Base-by-base conservation (phyloP, 2,329 filamentous ascomycete genomes). In the Ascochyta fabae region DNA sequence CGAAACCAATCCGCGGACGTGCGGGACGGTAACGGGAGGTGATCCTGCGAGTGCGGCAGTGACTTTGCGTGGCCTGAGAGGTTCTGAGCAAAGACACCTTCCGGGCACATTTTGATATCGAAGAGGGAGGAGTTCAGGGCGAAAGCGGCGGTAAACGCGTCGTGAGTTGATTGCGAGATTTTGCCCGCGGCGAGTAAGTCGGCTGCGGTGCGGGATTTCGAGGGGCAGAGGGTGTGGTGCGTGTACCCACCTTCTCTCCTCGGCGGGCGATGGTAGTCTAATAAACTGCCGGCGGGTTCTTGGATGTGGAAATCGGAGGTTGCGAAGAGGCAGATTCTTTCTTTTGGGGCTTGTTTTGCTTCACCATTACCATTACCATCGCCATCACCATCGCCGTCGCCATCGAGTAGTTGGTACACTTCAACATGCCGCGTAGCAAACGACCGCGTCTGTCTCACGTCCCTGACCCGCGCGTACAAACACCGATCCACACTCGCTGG, bases 361-460 rank as follows among this genome's bases (percentile, higher is more conserved):
- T 19, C 2, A 2, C 19, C 16, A 16, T 16, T 16, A 16, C 16
- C 16, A 16, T 16, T 16, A 3, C 64, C 55, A 9, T 76, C 77
- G 44, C 77, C 68, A 0, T 75, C 64, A 8, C 16, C 16, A 16
- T 16, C 16, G 2, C 16, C 16, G 2, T 16, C 51, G 24, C 81
- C 74, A 0, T 75, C 64, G 10, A 50, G 53, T 16, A 73, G 73
- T 52, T 84, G 81, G 46, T 68, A 75, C 26, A 83, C 74, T 54
- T 79, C 72, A 3, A 84, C 76, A 4, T 78, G 70, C 2, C 80
- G 72, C 0, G 81, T 83, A 2, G 77, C 76, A 49, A 84, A 84
- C 0, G 79, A 79, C 13, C 77, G 72, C 1, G 81, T 83, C 44
- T 79, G 75, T 12, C 81, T 74, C 2, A 76, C 71, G 15, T 58